Evolutionary conservation across 2,329 filamentous ascomycete genomes (phyloP).

Genomic region (Didymella exigua): DNA sequence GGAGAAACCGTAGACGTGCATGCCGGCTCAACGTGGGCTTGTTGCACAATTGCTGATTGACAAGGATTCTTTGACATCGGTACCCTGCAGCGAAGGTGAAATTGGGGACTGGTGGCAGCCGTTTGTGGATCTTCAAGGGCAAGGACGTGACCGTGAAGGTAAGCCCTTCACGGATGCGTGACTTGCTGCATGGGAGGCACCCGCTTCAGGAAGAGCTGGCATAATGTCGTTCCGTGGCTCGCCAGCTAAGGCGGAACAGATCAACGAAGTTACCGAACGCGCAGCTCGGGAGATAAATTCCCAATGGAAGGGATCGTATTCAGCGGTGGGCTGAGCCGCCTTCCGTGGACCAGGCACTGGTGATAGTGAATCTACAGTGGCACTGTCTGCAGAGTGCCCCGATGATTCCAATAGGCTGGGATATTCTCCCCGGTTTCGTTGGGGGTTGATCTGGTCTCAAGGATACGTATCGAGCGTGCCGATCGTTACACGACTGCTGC

Average conservation of each 20-base stretch:
- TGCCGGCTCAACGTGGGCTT: neutral
- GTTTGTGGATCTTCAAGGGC: neutral
- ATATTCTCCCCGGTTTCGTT: neutral
- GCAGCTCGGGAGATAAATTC: neutral
- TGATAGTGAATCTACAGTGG: neutral
- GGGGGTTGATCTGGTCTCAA: neutral
- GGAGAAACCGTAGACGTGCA: neutral
- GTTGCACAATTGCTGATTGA: neutral
- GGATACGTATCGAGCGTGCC: neutral
- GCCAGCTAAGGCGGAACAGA: too few species aligned
- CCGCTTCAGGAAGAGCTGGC: neutral
- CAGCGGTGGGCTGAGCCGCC: neutral
- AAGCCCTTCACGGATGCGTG: neutral
- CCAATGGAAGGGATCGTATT: neutral
- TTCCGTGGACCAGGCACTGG: slow-evolving; percentile 3
- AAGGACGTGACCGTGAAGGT: neutral
- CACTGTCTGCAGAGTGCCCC: neutral
- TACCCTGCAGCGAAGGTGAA: neutral
- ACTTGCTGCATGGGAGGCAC: neutral
- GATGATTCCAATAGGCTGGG: neutral
- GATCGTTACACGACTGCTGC: neutral
- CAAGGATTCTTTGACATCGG: neutral
- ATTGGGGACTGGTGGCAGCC: neutral
- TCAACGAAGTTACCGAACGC: neutral
- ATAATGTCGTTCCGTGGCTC: neutral